phyloP scores from a whole-genome alignment of 768 basidiomycete species.

The Tricholoma matsutake region DNA sequence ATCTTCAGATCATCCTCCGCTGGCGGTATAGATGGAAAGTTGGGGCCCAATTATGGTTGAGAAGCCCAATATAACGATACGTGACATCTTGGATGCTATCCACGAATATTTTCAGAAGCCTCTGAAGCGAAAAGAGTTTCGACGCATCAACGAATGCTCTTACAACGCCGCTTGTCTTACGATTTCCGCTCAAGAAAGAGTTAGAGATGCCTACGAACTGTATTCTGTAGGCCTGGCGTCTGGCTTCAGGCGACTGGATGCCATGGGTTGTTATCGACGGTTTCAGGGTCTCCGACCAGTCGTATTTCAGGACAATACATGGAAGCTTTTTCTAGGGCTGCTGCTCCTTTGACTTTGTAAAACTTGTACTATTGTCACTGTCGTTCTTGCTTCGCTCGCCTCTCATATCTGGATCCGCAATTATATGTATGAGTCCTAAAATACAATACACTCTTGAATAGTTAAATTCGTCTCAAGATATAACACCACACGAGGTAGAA shows the following conservation, averaged over 20 bases:
- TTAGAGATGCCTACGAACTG: slow-evolving; percentile 36
- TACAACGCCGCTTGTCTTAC: slow-evolving; percentile 23
- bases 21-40: slow-evolving; percentile 39
- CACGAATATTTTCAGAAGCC: slow-evolving; percentile 45
- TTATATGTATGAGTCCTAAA: not conserved
- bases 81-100: slow-evolving; percentile 47
- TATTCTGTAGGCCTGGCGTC: slow-evolving; percentile 34
- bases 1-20: slow-evolving; percentile 33
- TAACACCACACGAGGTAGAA: too few relatives aligned
- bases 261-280: slow-evolving; percentile 41
- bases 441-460: not conserved
- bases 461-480: too few relatives aligned
- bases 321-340: slow-evolving; percentile 47
- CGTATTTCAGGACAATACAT: slow-evolving; percentile 34
- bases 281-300: slow-evolving; percentile 45
- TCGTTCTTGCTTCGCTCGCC: not conserved
- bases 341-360: slow-evolving; percentile 22
- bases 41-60: slow-evolving; percentile 53
- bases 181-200: slow-evolving; percentile 31
- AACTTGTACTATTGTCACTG: not conserved
- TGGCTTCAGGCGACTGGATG: slow-evolving; percentile 49
- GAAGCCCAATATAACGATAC: slow-evolving; percentile 34
- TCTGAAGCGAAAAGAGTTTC: slow-evolving; percentile 34
- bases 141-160: slow-evolving; percentile 21
- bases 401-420: not conserved